Evolutionary conservation across 2,329 filamentous ascomycete genomes (phyloP), one percentile per base, ranked within the genome.

Genomic region (Xylaria digitata): DNA sequence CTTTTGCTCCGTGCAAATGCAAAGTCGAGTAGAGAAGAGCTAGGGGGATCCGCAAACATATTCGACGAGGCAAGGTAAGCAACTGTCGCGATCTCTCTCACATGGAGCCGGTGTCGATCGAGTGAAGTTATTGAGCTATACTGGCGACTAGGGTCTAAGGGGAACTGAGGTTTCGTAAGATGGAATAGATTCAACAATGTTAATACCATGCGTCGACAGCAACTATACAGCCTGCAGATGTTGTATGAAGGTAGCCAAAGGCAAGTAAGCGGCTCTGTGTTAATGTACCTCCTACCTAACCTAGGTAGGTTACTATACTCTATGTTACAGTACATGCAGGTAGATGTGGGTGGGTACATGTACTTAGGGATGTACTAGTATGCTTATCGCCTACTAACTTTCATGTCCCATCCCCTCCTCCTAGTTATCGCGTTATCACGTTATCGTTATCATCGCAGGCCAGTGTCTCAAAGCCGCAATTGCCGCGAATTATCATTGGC

Each of bases 31-130:
- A 61, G 61, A 68, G 71, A 72, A 73, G 70, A 76, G 73, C 73
- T 66, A 68, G 71, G 66, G 69, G 72, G 70, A 75, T 72, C 73
- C 73, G 72, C 73, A 73, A 76, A 78, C 76, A 78, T 78, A 65
- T 76, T 78, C 75, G 74, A 70, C 61, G 50, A 67, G 62, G 57
- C 61, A 60, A 70, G 63, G 65, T 64, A 53, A 56, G 57, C 60
- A 67, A 63, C 65, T 62, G 70, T 69, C 64, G 71, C 70, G 64
- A 61, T 62, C 66, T 74, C 66, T 74, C 73, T 76, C 74, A 73
- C 75, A 76, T 75, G 71, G 72, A 71, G 72, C 70, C 63, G 65
- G 58, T 69, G 52, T 65, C 43, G 70, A 61, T 58, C 43, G 70
- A 58, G 46, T 61, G 30, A 48, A 65, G 55, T 53, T 57, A 59